A percentile compares a stretch with the other conserved stretches of the same genome.
phyloP scores from a whole-genome alignment of 371 early-diverging fungal genomes.

The Mortierella sp. region DNA sequence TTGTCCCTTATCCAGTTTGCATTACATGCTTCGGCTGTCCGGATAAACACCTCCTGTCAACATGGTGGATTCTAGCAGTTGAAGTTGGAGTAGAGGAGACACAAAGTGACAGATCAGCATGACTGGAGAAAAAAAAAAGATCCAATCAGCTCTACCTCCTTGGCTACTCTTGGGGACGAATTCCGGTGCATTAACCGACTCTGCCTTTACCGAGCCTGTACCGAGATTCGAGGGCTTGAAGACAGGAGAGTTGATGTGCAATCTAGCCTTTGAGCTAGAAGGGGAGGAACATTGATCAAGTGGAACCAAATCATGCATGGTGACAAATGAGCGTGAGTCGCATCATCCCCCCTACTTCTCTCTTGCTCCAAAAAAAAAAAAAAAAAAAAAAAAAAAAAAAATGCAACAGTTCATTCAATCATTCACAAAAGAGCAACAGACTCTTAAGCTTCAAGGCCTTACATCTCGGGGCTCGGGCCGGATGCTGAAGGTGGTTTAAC shows the following conservation, averaged over 20 bases:
- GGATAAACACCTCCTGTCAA: slow-evolving; percentile 18
- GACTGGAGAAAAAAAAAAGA: slow-evolving; percentile 1
- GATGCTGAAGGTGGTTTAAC: slow-evolving; percentile 37
- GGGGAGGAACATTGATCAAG: too few species aligned
- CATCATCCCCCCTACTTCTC: too few species aligned
- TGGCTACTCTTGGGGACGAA: slow-evolving; percentile 68
- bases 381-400: not conserved
- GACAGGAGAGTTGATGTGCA: slow-evolving; percentile 72
- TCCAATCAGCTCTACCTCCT: slow-evolving; percentile 33
- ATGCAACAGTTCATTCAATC: not conserved
- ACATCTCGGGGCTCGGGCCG: slow-evolving; percentile 67
- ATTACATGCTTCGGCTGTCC: slow-evolving; percentile 13
- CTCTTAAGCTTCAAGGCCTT: slow-evolving; percentile 21
- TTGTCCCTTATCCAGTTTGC: too few species aligned
- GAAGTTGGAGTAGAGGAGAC: not conserved
- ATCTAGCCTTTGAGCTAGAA: slow-evolving; percentile 60
- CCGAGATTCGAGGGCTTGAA: slow-evolving; percentile 61
- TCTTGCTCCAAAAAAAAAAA: too few species aligned
- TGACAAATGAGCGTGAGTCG: too few species aligned
- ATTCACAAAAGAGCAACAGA: not conserved
- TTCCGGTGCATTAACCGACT: slow-evolving; percentile 70
- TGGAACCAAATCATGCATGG: not conserved
- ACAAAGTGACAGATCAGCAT: not conserved
- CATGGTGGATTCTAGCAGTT: slow-evolving; percentile 16
- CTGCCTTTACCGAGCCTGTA: slow-evolving; percentile 64